Conservation (phyloP, 1,284 basidiomycete species). For the Apiotrichum sp. region DNA sequence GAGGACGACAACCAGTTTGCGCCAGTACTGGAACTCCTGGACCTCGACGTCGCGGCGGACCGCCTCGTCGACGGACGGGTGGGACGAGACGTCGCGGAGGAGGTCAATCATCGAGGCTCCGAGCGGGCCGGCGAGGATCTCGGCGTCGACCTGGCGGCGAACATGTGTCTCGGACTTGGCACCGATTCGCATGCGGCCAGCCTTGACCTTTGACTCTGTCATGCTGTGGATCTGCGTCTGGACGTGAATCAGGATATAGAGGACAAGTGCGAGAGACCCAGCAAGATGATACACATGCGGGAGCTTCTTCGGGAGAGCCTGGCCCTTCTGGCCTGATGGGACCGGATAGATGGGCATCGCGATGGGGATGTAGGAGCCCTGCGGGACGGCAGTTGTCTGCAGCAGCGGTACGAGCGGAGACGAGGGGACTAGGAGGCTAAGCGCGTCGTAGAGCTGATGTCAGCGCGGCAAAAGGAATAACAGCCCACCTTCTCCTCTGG, state of each 20-base stretch:
- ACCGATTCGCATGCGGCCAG: slow-evolving; percentile 64
- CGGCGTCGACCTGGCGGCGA: slow-evolving; percentile 52
- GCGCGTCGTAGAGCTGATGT: slow-evolving; percentile 59
- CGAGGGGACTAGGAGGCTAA: slow-evolving; percentile 67
- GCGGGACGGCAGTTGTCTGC: slow-evolving; percentile 59
- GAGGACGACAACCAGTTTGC: slow-evolving; percentile 26
- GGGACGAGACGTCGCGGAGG: slow-evolving; percentile 31
- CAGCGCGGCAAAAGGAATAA: background rate
- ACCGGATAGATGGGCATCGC: slow-evolving; percentile 56
- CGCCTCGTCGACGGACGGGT: slow-evolving; percentile 32
- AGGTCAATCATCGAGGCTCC: slow-evolving; percentile 35
- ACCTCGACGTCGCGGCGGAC: slow-evolving; percentile 39
- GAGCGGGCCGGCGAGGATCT: slow-evolving; percentile 42
- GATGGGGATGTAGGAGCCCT: slow-evolving; percentile 38
- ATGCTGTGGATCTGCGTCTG: slow-evolving; percentile 62
- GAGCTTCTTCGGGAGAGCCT: slow-evolving; percentile 42
- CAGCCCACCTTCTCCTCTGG: slow-evolving; percentile 55
- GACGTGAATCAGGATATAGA: slow-evolving; percentile 44
- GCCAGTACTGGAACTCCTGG: slow-evolving; percentile 40
- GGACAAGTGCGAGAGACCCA: slow-evolving; percentile 49
- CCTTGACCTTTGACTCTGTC: slow-evolving; percentile 60
- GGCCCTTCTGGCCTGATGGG: slow-evolving; percentile 44
- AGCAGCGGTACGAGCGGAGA: slow-evolving; percentile 64
- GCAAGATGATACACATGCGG: slow-evolving; percentile 47
- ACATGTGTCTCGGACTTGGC: slow-evolving; percentile 64